Conservation (phyloP, 2,329 filamentous ascomycete species). For the Aspergillus fumigatiaffinis region DNA sequence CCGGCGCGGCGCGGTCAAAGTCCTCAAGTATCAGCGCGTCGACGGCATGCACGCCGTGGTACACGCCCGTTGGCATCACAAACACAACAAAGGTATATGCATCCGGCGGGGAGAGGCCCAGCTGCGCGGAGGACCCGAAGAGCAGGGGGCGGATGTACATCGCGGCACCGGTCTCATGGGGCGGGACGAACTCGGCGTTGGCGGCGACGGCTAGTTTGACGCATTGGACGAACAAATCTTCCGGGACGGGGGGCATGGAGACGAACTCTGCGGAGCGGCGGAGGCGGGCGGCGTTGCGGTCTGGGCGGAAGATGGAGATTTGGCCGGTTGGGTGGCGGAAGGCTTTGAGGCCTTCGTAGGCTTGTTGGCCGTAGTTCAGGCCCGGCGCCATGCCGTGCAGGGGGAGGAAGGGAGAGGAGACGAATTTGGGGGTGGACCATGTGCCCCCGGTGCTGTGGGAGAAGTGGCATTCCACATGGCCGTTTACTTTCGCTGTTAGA, state of each 20-base stretch:
- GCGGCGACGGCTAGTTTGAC: slow-evolving; percentile 77
- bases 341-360: slow-evolving; percentile 97
- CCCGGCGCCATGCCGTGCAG: slow-evolving; percentile 94
- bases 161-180: slow-evolving; percentile 80
- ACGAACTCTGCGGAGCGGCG: slow-evolving; percentile 80
- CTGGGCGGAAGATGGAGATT: slow-evolving; percentile 84
- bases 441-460: slow-evolving; percentile 63
- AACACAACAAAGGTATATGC: slow-evolving; percentile 91
- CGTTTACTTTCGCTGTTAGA: slow-evolving; percentile 64
- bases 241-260: slow-evolving; percentile 76
- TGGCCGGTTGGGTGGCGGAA: slow-evolving; percentile 66
- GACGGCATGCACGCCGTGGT: slow-evolving; percentile 87
- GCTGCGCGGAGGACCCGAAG: slow-evolving; percentile 81
- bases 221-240: slow-evolving; percentile 69
- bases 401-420: slow-evolving; percentile 76
- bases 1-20: slow-evolving; percentile 89
- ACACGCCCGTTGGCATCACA: slow-evolving; percentile 87
- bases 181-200: slow-evolving; percentile 89
- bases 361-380: slow-evolving; percentile 96
- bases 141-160: slow-evolving; percentile 90
- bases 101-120: slow-evolving; percentile 81
- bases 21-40: slow-evolving; percentile 83
- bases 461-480: slow-evolving; percentile 87
- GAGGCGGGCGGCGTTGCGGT: slow-evolving; percentile 78
- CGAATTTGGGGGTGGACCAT: slow-evolving; percentile 77